Conservation (phyloP, 2,329 filamentous ascomycete genomes). For the Pestalotiopsis sp. region DNA sequence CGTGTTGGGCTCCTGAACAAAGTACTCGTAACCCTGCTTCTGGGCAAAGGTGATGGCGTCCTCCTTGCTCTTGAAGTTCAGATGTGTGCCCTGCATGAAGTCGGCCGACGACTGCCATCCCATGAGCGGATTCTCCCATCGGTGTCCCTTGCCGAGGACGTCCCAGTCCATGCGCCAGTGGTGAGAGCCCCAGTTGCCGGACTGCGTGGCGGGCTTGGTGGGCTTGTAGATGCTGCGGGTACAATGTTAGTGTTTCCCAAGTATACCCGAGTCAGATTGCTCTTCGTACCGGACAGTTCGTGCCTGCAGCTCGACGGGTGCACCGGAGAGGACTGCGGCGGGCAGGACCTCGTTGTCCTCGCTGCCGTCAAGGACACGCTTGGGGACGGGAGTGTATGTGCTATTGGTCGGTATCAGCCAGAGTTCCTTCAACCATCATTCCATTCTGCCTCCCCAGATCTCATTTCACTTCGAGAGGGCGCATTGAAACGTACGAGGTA, state of each 20-base stretch:
- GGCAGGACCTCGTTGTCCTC: constrained; percentile 76
- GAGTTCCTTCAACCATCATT: neutral
- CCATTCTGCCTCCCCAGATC: constrained; percentile 2
- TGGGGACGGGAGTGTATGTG: constrained; percentile 88
- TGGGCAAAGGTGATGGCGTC: constrained; percentile 94
- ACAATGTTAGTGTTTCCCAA: constrained; percentile 6
- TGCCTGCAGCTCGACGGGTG: constrained; percentile 90
- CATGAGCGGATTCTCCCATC: constrained; percentile 98
- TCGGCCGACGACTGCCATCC: constrained; percentile 98
- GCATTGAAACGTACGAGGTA: constrained; percentile 71
- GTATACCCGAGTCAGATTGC: constrained; percentile 1
- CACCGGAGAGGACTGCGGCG: constrained; percentile 87
- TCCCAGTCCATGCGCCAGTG: constrained; percentile 99
- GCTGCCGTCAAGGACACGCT: constrained; percentile 86
- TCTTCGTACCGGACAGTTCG: constrained; percentile 81
- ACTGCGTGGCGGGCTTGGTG: constrained; percentile 94
- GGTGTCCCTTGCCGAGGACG: constrained; percentile 84
- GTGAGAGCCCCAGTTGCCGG: constrained; percentile 80
- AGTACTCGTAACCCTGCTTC: constrained; percentile 99
- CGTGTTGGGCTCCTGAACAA: constrained; percentile 94
- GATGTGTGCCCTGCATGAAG: constrained; percentile 89
- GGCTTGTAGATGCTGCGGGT: constrained; percentile 81
- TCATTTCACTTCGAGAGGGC: neutral
- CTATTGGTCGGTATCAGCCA: constrained; percentile 46
- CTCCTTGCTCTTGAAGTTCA: constrained; percentile 91